Evolutionary conservation across 768 basidiomycete species (phyloP).

Genomic region (Trametes villosa): DNA sequence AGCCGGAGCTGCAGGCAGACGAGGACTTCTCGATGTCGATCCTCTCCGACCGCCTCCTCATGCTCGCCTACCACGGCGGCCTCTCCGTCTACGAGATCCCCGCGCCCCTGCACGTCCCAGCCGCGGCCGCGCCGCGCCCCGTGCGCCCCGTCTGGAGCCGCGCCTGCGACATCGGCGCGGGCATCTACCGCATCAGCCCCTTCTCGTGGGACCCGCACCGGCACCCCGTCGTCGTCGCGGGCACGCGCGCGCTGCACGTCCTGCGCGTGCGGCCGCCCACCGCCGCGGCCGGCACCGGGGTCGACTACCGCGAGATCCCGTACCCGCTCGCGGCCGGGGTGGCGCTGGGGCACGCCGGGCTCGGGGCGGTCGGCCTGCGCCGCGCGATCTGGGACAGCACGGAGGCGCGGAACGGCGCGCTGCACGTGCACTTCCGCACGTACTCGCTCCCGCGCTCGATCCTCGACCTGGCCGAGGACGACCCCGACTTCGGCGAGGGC

Average conservation of each 20-base stretch:
- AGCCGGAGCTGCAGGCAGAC: slow-evolving; percentile 8
- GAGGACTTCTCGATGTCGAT: slow-evolving; percentile 23
- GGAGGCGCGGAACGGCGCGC: slow-evolving; percentile 18
- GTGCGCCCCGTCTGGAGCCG: slow-evolving; percentile 20
- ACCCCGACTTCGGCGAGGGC: slow-evolving; percentile 7
- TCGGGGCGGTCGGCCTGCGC: slow-evolving; percentile 17
- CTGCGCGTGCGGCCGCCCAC: not conserved
- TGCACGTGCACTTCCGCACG: slow-evolving; percentile 21
- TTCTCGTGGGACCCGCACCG: slow-evolving; percentile 14
- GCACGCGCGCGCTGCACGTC: slow-evolving; percentile 19
- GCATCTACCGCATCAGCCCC: slow-evolving; percentile 23
- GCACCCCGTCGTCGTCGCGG: slow-evolving; percentile 18
- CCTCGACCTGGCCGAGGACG: slow-evolving; percentile 16
- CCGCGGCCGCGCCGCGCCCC: not conserved
- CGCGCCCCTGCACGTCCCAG: not conserved
- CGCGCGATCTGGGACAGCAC: slow-evolving; percentile 24
- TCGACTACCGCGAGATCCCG: slow-evolving; percentile 19
- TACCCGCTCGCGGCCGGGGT: slow-evolving; percentile 10
- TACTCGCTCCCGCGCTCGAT: slow-evolving; percentile 19
- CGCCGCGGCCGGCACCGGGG: not conserved
- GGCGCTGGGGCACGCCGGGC: slow-evolving; percentile 16
- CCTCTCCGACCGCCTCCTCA: slow-evolving; percentile 14
- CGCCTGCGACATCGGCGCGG: slow-evolving; percentile 21
- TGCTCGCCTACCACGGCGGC: slow-evolving; percentile 23
- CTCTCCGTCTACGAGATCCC: slow-evolving; percentile 19